phyloP scores from a whole-genome alignment of 257 asterid species.

The Solanum sitiens region DNA sequence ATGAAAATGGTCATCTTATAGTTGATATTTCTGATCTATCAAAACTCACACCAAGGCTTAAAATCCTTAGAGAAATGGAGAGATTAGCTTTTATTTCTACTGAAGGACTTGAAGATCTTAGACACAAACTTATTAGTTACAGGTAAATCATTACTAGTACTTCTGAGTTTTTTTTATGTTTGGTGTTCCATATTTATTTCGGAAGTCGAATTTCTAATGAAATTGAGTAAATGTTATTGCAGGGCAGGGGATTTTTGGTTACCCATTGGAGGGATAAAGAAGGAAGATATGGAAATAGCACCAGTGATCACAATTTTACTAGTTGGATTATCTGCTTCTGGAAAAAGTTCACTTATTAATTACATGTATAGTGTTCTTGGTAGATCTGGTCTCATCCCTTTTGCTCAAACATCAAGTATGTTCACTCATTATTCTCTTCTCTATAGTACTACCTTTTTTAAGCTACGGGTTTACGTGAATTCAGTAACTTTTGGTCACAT shows the following conservation, averaged over 20 bases:
- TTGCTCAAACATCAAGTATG: conserved; percentile 63
- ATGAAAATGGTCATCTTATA: conserved; percentile 43
- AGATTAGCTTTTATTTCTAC: conserved; percentile 39
- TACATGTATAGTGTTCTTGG: conserved; percentile 69
- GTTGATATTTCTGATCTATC: conserved; percentile 31
- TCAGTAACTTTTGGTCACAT: not conserved
- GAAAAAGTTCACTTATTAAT: conserved; percentile 55
- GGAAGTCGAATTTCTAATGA: not conserved
- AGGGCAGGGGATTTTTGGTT: conserved; percentile 67
- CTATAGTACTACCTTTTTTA: too few species aligned
- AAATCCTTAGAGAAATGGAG: conserved; percentile 58
- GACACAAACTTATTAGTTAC: conserved; percentile 40
- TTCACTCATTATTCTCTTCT: not conserved
- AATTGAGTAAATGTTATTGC: not conserved
- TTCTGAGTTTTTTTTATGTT: too few species aligned
- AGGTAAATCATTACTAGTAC: not conserved
- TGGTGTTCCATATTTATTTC: too few species aligned
- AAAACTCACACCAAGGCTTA: conserved; percentile 40
- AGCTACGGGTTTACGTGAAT: not conserved
- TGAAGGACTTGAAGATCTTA: conserved; percentile 46
- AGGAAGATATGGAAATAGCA: conserved; percentile 46
- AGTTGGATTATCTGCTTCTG: conserved; percentile 30
- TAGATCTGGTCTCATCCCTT: conserved; percentile 62
- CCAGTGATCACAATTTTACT: conserved; percentile 33
- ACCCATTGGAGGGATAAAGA: conserved; percentile 57